Base-by-base conservation (phyloP, 1,139 yeast genomes). In the Citeromyces hawaiiensis region DNA sequence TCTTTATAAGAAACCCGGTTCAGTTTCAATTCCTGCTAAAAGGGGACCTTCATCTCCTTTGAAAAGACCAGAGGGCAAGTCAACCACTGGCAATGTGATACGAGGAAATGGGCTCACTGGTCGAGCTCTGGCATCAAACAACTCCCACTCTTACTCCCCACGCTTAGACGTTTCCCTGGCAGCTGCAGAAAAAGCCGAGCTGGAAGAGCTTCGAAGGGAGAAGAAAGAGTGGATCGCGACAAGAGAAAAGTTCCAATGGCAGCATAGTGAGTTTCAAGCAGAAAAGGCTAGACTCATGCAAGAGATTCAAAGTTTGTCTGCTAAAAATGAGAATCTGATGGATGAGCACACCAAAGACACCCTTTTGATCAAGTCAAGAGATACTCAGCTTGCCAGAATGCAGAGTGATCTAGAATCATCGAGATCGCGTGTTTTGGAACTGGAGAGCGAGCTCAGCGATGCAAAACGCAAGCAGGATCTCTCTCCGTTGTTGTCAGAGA, bases 1-100 rank as follows among this genome's bases (percentile, higher is more conserved):
- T 39, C 15, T 35, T 41, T 30, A 43, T 47, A 35, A 38, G 39
- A 37, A 36, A 35, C 35, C 45, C 44, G 37, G 42, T 43, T 7
- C 47, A 42, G 47, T 56, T 42, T 45, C 66, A 47, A 48, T 79
- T 13, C 87, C 86, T 2, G 63, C 81, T 2, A 80, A 80, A 48
- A 63, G 88, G 46, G 66, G 70, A 0, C 82, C 86, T 0, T 63
- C 82, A 0, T 78, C 86, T 0, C 87, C 87, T 0, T 67, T 74
- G 23, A 77, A 76, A 47, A 58, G 72, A 23, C 39, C 35, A 27
- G 33, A 29, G 5, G 21, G 36, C 2, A 29, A 17, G 8, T 18
- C 23, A 6, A 19, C 17, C 18, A 14, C 37, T 11, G 23, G 17
- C 10, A 27, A 21, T 23, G 37, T 27, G 30, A 35, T 30, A 6